Evolutionary conservation across 306 rosid species (phyloP).

Genomic region (Prunus mira): DNA sequence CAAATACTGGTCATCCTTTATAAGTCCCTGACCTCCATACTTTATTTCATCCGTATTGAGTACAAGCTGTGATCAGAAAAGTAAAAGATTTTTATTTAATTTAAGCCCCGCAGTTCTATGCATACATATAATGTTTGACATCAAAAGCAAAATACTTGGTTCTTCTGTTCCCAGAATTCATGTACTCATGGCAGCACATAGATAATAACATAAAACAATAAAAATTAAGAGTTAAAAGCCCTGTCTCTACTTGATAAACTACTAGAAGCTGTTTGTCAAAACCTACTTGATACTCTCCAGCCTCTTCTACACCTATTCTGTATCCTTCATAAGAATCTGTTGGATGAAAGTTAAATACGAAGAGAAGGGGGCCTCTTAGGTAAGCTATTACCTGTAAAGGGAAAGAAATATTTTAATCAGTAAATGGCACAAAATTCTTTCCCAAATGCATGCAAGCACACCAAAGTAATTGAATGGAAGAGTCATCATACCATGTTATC

Average conservation of each 20-base stretch:
- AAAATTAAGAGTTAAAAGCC: not conserved
- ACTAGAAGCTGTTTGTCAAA: not conserved
- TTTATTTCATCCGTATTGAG: conserved; percentile 72
- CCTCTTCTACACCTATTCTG: conserved; percentile 82
- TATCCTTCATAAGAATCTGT: conserved; percentile 64
- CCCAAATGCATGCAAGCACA: not conserved
- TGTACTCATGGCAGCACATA: not conserved
- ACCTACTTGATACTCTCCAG: conserved; percentile 93
- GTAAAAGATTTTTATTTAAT: not conserved
- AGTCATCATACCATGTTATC: conserved; percentile 50
- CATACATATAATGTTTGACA: not conserved
- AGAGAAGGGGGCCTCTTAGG: conserved; percentile 81
- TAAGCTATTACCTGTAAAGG: conserved; percentile 81
- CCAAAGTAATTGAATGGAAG: conserved; percentile 7
- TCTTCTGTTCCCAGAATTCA: not conserved
- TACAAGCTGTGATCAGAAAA: conserved; percentile 48
- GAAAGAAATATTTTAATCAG: conserved; percentile 8
- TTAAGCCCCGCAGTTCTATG: not conserved
- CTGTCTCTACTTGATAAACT: not conserved
- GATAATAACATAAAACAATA: not conserved
- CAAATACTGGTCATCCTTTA: conserved; percentile 61
- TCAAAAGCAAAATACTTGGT: not conserved
- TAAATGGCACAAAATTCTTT: not conserved
- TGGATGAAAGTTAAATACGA: conserved; percentile 89
- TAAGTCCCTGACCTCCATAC: conserved; percentile 78